phyloP scores from a whole-genome alignment of 306 rosid species.

The Quercus suber region DNA sequence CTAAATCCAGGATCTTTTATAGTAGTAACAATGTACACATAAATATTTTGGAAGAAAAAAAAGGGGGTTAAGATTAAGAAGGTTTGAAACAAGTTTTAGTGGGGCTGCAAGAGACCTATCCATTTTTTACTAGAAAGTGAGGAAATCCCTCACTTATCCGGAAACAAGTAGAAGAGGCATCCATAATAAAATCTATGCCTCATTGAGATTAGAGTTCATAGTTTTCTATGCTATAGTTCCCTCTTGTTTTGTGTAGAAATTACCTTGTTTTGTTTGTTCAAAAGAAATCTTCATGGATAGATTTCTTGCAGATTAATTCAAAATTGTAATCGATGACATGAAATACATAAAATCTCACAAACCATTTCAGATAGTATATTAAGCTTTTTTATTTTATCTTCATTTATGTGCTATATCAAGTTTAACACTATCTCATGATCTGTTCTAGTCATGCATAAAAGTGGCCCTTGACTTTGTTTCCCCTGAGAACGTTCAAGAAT shows the following conservation, averaged over 20 bases:
- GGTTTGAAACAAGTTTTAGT: not conserved
- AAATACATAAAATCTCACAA: not conserved
- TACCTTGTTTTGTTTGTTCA: not conserved
- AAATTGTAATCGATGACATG: not conserved
- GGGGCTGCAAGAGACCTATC: not conserved
- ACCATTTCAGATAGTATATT: not conserved
- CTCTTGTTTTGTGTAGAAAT: not conserved
- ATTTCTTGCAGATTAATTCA: not conserved
- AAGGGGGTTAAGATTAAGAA: no score
- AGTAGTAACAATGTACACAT: no score
- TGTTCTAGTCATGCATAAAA: slow-evolving; percentile 57
- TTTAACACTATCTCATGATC: slow-evolving; percentile 24
- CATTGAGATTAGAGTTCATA: not conserved
- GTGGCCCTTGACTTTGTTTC: slow-evolving; percentile 69
- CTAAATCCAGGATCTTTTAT: no score
- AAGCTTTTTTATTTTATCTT: not conserved
- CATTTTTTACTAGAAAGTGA: not conserved
- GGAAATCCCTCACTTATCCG: not conserved
- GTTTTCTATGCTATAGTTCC: not conserved
- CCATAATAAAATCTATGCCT: not conserved
- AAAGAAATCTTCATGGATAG: not conserved
- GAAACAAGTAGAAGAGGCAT: not conserved
- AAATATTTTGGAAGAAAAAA: no score
- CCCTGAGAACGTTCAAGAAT: slow-evolving; percentile 61
- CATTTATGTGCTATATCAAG: slow-evolving; percentile 7